phyloP scores from a whole-genome alignment of 768 basidiomycete genomes.

The Ramaria rubella region DNA sequence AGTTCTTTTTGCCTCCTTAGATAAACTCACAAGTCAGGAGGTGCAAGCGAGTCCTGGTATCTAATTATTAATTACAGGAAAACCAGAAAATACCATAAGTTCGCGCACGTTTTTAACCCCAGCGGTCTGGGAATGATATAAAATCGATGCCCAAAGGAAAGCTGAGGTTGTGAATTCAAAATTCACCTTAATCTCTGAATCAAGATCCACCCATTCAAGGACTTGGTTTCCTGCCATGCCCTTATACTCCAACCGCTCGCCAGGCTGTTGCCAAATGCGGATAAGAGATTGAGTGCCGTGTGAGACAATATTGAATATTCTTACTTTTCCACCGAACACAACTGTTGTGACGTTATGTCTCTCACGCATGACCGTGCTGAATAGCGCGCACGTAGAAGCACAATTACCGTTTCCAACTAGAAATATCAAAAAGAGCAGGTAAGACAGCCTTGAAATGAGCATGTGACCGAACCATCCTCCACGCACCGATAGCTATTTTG shows the following conservation, averaged over 20 bases:
- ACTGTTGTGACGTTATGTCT: constrained; percentile 45
- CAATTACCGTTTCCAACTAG: constrained; percentile 33
- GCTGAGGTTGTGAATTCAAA: background rate
- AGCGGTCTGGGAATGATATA: constrained; percentile 26
- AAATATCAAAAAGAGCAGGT: constrained; percentile 5
- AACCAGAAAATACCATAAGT: constrained; percentile 23
- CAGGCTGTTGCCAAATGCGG: constrained; percentile 28
- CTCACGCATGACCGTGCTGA: constrained; percentile 56
- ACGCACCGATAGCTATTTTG: constrained; percentile 2
- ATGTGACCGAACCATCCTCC: no score
- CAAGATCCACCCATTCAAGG: constrained; percentile 53
- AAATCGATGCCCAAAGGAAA: background rate
- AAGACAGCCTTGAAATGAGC: no score
- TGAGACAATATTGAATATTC: background rate
- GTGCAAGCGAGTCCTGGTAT: constrained; percentile 27
- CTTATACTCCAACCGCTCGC: constrained; percentile 39
- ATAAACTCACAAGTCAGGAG: constrained; percentile 31
- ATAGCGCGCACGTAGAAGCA: constrained; percentile 59
- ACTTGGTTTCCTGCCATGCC: constrained; percentile 60
- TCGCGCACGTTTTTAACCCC: constrained; percentile 27
- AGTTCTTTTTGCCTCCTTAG: background rate
- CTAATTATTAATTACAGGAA: constrained; percentile 21
- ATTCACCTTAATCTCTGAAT: constrained; percentile 45
- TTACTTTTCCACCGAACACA: constrained; percentile 46
- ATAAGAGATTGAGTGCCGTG: background rate